Base-by-base conservation (phyloP, 495 filamentous ascomycete genomes). In the Penicillium nucicola region DNA sequence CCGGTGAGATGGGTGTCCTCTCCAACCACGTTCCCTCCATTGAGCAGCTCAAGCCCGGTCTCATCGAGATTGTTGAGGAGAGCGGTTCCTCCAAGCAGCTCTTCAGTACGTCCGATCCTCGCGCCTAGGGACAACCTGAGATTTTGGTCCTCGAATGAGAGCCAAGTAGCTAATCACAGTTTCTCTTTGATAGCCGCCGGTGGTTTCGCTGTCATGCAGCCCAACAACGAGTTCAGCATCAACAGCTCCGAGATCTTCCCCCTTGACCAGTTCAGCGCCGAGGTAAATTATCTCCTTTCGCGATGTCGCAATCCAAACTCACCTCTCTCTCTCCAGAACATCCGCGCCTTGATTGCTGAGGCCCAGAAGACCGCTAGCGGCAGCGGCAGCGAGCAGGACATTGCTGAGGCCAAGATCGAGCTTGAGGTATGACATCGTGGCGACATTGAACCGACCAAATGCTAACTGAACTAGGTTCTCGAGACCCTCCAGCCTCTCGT, bases 21-120 rank as follows among this genome's bases (percentile, higher is more conserved):
- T 93, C 93, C 71, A 91, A 92, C 79, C 93, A 99, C 84, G 95
- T 99, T 58, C 92, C 93, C 38, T 92, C 93, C 42, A 96, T 99
- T 63, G 93, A 99, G 81, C 93, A 99, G 80, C 81, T 99, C 69
- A 95, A 92, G 81, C 91, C 93, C 42, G 93, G 93, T 61, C 74
- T 97, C 53, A 81, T 99, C 57, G 93, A 97, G 77, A 78, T 99
- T 59, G 84, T 97, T 60, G 93, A 97, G 80, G 93, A 99, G 82
- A 82, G 77, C 62, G 78, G 84, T 58, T 87, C 89, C 66, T 95
- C 72, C 88, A 97, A 97, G 84, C 88, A 93, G 72, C 97, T 90
- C 78, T 99, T 97, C 88, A 80, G 93, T 97, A 88, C 61, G 92
- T 83, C 61, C 64, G 56, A 68, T 19, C 43, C 38, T 31, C 42